Base-by-base conservation (phyloP, 768 basidiomycete genomes). In the Polyporus arcularius region DNA sequence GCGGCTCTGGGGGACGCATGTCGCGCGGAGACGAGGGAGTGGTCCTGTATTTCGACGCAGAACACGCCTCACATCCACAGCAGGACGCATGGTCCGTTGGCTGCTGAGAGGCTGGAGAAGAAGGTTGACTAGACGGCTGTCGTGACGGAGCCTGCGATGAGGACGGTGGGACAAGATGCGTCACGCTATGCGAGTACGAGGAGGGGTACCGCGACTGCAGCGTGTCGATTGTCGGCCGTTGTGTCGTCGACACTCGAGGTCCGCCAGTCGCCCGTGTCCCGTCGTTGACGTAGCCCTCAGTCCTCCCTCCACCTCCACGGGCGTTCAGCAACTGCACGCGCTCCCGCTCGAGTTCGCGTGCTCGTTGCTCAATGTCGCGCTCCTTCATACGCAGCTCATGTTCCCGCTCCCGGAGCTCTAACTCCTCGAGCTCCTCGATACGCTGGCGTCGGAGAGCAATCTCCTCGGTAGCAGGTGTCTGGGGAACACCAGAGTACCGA, bases 1-100 rank as follows among this genome's bases (percentile, higher is more conserved):
- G 81, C 30, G 78, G 72, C 47, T 76, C 76, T 15, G 77, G 77
- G 28, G 79, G 77, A 15, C 78, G 76, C 32, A 79, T 68, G 57
- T 79, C 75, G 26, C 73, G 70, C 62, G 18, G 70, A 60, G 21
- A 71, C 12, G 70, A 58, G 15, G 75, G 75, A 12, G 70, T 62
- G 11, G 59, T 55, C 60, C 74, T 78, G 69, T 90, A 90, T 63
- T 86, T 85, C 50, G 75, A 73, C 12, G 80, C 76, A 4, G 88
- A 87, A 65, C 88, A 89, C 0, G 77, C 72, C 55, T 84, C 84
- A 65, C 88, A 90, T 15, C 86, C 86, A 57, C 88, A 90, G 65
- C 82, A 85, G 0, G 84, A 79, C 1, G 85, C 84, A 61, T 90
- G 88, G 8, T 76, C 73, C 10, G 72, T 69, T 14, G 72, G 60